A percentile compares a stretch with the other conserved stretches of the same genome.
phyloP scores from a whole-genome alignment of 148 eudicot genomes.

The Nepenthes gracilis region DNA sequence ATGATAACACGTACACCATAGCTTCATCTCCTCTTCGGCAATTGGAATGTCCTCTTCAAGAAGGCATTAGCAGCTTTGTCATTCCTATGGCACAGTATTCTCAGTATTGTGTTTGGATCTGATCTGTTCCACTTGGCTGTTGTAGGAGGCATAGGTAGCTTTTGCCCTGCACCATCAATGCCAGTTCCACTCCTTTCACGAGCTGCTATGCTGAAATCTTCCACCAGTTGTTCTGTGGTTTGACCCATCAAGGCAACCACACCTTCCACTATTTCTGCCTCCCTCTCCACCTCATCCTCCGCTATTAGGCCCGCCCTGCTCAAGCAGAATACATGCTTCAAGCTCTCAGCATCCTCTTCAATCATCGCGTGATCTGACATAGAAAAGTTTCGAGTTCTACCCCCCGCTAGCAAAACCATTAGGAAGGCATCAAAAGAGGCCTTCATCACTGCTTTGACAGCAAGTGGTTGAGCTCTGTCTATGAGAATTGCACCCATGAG shows the following conservation, averaged over 20 bases:
- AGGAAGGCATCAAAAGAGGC: slow-evolving; percentile 81
- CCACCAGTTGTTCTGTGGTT: slow-evolving; percentile 63
- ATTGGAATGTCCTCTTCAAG: slow-evolving; percentile 74
- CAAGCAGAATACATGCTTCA: slow-evolving; percentile 55
- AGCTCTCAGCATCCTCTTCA: slow-evolving; percentile 53
- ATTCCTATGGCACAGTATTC: slow-evolving; percentile 76
- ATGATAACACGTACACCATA: background rate
- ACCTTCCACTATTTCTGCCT: slow-evolving; percentile 71
- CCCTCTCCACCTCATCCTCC: slow-evolving; percentile 66
- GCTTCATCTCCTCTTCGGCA: slow-evolving; percentile 61
- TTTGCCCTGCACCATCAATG: slow-evolving; percentile 34
- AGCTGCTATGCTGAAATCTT: slow-evolving; percentile 58
- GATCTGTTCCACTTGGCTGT: slow-evolving; percentile 74
- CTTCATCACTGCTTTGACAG: slow-evolving; percentile 74
- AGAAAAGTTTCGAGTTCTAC: slow-evolving; percentile 40
- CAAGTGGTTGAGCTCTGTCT: slow-evolving; percentile 60
- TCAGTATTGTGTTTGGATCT: slow-evolving; percentile 81
- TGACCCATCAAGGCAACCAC: slow-evolving; percentile 74
- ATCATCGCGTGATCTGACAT: slow-evolving; percentile 52
- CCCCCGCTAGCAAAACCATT: slow-evolving; percentile 83
- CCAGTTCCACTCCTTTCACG: slow-evolving; percentile 72
- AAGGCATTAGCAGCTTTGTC: slow-evolving; percentile 56
- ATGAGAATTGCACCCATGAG: slow-evolving; percentile 61
- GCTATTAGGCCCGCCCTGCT: slow-evolving; percentile 49
- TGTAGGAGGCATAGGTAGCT: slow-evolving; percentile 77